Evolutionary conservation across 2,329 filamentous ascomycete species (phyloP).

Genomic region (Endothia cerciana): DNA sequence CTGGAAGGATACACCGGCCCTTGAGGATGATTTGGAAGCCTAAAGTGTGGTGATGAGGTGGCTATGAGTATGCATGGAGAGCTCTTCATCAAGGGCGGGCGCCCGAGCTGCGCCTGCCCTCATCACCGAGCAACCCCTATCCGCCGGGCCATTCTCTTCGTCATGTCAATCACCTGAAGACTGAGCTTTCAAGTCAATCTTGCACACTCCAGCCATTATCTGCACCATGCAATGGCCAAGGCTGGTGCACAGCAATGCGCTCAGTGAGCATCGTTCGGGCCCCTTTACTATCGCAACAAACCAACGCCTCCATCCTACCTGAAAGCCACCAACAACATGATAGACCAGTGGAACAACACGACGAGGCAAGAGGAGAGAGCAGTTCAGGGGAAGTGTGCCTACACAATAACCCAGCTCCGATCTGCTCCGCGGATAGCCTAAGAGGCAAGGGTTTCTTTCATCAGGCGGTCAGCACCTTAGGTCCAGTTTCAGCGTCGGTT

Average conservation of each 20-base stretch:
- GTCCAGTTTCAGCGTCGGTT: not conserved
- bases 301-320: not conserved
- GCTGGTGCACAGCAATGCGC: not conserved
- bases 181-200: not conserved
- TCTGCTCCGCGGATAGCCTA: no score
- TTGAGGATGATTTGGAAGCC: not conserved
- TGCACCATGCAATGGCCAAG: not conserved
- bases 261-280: not conserved
- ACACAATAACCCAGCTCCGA: not conserved
- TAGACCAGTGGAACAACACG: not conserved
- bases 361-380: not conserved
- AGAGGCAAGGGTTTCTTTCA: not conserved
- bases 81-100: not conserved
- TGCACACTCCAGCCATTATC: not conserved
- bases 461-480: not conserved
- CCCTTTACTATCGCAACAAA: not conserved
- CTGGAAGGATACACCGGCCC: not conserved
- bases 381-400: not conserved
- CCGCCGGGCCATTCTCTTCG: no score
- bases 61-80: not conserved
- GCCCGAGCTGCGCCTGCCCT: not conserved
- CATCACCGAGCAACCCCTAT: no score
- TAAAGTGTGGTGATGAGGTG: not conserved
- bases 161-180: not conserved
- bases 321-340: not conserved